Conservation (phyloP, 192 early-diverging fungal genomes). For the Entomortierella beljakovae region DNA sequence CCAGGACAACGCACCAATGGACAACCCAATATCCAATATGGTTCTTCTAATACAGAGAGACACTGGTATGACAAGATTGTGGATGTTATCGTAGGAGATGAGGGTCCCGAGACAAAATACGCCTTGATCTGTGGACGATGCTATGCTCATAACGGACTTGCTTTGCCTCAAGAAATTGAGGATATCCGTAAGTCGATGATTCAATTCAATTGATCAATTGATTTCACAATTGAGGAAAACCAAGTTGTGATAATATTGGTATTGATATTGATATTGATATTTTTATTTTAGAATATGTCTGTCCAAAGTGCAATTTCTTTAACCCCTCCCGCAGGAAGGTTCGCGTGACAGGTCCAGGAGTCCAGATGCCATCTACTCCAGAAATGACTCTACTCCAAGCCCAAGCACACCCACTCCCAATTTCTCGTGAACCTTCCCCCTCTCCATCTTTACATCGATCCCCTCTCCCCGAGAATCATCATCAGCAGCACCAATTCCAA, state of each 20-base stretch:
- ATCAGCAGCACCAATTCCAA: neutral
- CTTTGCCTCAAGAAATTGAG: conserved; percentile 82
- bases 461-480: conserved; percentile 11
- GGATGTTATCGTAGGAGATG: conserved; percentile 93
- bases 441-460: conserved; percentile 12
- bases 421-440: conserved; percentile 45
- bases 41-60: conserved; percentile 13
- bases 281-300: conserved; percentile 60
- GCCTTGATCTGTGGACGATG: conserved; percentile 94
- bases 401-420: conserved; percentile 24
- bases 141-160: conserved; percentile 93
- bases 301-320: conserved; percentile 68
- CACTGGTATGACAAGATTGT: conserved; percentile 94
- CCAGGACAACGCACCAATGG: conserved; percentile 13
- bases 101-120: conserved; percentile 89
- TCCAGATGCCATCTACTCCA: conserved; percentile 11
- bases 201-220: no score
- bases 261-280: neutral
- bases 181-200: conserved; percentile 65
- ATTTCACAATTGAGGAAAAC: no score
- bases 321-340: conserved; percentile 60
- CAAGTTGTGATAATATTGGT: neutral
- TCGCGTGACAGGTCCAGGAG: conserved; percentile 1
- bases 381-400: conserved; percentile 43
- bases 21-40: conserved; percentile 12